A percentile compares a stretch with the other conserved stretches of the same genome.
Conservation (phyloP, 75 land plant genomes). For the Picea glauca region DNA sequence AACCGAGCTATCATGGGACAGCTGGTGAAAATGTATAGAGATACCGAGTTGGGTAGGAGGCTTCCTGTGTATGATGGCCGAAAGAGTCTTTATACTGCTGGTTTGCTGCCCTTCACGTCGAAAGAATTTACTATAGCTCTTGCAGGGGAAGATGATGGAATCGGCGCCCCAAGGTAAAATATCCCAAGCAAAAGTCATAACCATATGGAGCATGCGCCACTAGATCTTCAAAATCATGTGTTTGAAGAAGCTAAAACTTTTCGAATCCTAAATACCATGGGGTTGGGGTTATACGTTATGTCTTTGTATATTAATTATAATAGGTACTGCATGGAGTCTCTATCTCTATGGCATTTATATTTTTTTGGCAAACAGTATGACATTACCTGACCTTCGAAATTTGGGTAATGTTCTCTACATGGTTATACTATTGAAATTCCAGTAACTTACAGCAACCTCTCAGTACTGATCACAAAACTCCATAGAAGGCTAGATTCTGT, state of each 20-base stretch:
- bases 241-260: background rate
- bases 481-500: no score
- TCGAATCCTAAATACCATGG: background rate
- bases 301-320: no score
- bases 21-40: conserved; percentile 61
- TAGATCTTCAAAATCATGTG: background rate
- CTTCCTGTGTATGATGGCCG: conserved; percentile 87
- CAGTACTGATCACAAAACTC: no score
- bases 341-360: no score
- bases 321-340: no score
- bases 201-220: no score
- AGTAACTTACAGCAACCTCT: no score
- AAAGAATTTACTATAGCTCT: conserved; percentile 58
- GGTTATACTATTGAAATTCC: no score
- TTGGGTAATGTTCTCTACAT: no score
- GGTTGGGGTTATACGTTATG: background rate
- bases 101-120: conserved; percentile 48
- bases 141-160: conserved; percentile 50
- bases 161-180: conserved; percentile 38
- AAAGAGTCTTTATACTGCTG: conserved; percentile 72
- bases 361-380: no score
- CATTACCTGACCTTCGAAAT: no score
- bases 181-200: background rate
- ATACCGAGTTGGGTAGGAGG: conserved; percentile 57
- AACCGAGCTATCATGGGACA: conserved; percentile 65